Base-by-base conservation (phyloP, 345 rosid species). In the Psidium guajava region DNA sequence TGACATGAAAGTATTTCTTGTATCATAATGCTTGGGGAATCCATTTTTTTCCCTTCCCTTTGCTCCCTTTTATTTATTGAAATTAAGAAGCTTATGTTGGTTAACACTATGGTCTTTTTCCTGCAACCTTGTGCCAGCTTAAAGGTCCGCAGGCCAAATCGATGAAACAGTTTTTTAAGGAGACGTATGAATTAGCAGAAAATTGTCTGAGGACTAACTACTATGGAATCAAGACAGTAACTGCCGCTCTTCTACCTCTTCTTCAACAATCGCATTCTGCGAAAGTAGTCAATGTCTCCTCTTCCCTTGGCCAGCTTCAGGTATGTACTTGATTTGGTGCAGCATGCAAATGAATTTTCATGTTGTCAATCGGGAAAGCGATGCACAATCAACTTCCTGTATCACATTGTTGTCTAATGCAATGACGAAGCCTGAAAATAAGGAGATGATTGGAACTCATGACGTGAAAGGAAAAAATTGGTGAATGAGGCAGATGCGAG, bases 131-230 rank as follows among this genome's bases (percentile, higher is more conserved):
- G 27, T 47, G 44, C 82, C 77, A 87, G 84, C 25, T 85, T 42
- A 83, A 18, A 16, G 86, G 85, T 32, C 58, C 83, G 57, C 44
- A 81, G 54, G 86, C 86, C 49, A 49, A 74, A 3, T 25, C 86
- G 50, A 69, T 51, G 4, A 83, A 44, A 18, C 82, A 82, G 47
- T 53, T 85, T 6, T 1, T 87, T 22, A 44, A 55, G 50, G 86
- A 85, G 83, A 87, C 86, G 8, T 81, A 74, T 47, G 88, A 87
- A 82, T 40, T 32, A 15, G 83, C 90, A 81, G 73, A 59, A 58
- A 55, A 84, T 27, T 85, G 88, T 81, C 49, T 84, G 25, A 83
- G 85, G 50, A 89, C 86, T 22, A 89, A 87, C 73, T 89, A 86
- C 85, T 84, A 77, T 28, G 89, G 88, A 59, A 56, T 86, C 54